These are phyloP conservation scores for Solanum hybrid DNA, from an alignment of 305 asterid genomes.

Conservation along the genomic window DNA sequence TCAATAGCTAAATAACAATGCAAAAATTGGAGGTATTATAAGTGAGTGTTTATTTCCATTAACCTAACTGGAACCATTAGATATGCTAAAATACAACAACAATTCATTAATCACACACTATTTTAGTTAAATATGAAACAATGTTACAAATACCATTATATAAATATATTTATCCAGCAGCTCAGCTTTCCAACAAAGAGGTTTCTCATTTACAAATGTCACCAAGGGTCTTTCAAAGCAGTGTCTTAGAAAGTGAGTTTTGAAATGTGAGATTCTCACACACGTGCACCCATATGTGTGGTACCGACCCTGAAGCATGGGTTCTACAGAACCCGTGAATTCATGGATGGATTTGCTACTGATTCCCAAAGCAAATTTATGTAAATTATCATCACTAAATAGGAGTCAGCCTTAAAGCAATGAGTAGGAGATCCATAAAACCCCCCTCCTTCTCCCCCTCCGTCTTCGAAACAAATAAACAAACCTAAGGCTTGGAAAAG, in stretches of 20 bases:
- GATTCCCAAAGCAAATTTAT: background rate
- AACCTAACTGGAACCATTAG: background rate
- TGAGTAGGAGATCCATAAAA: background rate
- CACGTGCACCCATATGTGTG: background rate
- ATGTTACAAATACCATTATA: background rate
- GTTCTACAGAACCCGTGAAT: background rate
- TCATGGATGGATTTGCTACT: background rate
- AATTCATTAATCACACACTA: background rate
- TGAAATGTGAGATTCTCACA: background rate
- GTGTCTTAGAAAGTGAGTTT: background rate
- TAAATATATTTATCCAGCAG: background rate
- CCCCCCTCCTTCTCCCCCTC: background rate
- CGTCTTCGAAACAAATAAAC: too few relatives aligned
- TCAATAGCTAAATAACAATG: background rate
- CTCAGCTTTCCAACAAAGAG: background rate
- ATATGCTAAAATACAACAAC: background rate
- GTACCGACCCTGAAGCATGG: background rate
- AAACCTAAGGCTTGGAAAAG: background rate
- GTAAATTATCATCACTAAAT: background rate
- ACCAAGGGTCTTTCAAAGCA: background rate
- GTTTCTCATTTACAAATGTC: conserved; percentile 2
- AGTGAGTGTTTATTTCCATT: background rate
- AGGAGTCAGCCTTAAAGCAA: background rate
- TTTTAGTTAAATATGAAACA: background rate
- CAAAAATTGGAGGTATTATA: background rate